These are phyloP conservation scores for Fusarium sp. DNA, from an alignment of 2,329 filamentous ascomycete genomes.

Conservation along the genomic window DNA sequence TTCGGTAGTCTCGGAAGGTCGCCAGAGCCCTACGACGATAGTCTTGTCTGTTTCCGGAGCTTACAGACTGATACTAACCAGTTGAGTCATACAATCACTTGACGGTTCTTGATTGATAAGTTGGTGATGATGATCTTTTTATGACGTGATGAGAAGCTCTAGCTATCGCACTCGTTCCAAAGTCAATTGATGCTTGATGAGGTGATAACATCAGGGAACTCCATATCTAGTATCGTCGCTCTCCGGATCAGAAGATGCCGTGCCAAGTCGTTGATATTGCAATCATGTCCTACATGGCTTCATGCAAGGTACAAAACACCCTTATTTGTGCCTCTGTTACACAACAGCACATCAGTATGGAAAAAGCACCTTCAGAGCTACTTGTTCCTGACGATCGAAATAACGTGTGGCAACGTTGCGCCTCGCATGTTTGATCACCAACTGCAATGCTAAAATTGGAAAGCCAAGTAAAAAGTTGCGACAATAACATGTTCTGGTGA, in stretches of 20 bases:
- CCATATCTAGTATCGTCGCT: not conserved
- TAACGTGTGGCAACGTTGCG: not conserved
- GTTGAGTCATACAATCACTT: not conserved
- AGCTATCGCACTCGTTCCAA: not conserved
- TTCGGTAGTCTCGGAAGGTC: not conserved
- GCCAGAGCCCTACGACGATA: not conserved
- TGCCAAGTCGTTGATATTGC: slow-evolving; percentile 7
- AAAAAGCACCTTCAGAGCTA: not conserved
- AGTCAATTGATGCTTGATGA: not conserved
- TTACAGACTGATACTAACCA: not conserved
- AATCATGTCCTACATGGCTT: not conserved
- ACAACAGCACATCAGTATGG: not conserved
- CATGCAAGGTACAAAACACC: not conserved
- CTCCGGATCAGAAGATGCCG: not conserved
- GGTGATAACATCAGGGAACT: not conserved
- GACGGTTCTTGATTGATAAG: not conserved
- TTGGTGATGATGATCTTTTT: not conserved
- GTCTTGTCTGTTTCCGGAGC: not conserved
- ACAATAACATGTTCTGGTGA: not conserved
- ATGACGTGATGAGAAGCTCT: not conserved
- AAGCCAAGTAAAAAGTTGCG: not conserved
- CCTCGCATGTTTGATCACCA: not conserved
- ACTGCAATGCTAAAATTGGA: not conserved
- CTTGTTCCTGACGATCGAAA: slow-evolving; percentile 26
- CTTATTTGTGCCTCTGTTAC: not conserved